Conservation (phyloP, 257 asterid genomes). For the Plantago major region DNA sequence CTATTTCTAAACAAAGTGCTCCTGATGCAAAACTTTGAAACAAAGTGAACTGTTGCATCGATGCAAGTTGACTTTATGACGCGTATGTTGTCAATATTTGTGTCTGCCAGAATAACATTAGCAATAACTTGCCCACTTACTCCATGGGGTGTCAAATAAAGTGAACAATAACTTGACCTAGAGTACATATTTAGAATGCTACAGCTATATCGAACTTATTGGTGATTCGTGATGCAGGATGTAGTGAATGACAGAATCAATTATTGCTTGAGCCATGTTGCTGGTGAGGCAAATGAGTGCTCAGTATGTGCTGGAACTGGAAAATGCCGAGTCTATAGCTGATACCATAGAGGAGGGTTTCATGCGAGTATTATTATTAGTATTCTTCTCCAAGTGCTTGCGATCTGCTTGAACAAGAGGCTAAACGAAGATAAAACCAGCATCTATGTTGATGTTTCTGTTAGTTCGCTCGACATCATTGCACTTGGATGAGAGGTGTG, state of each 20-base stretch:
- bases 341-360: constrained; percentile 9
- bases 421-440: too few species aligned
- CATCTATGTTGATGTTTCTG: too few species aligned
- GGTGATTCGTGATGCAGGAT: constrained; percentile 49
- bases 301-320: constrained; percentile 91
- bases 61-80: too few species aligned
- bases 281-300: constrained; percentile 83
- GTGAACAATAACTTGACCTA: background rate
- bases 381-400: constrained; percentile 3
- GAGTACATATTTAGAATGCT: too few species aligned
- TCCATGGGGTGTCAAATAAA: background rate
- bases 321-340: constrained; percentile 57
- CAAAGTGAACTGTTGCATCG: too few species aligned
- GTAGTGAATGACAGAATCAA: constrained; percentile 79
- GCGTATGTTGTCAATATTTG: too few species aligned
- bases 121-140: background rate
- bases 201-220: background rate
- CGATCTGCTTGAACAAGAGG: background rate
- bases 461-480: too few species aligned
- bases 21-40: too few species aligned
- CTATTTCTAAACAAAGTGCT: too few species aligned
- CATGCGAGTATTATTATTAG: background rate
- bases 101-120: background rate
- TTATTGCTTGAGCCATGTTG: constrained; percentile 80
- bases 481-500: too few species aligned